Evolutionary conservation across 2,329 filamentous ascomycete genomes (phyloP).

Genomic region (Venturia nashicola): DNA sequence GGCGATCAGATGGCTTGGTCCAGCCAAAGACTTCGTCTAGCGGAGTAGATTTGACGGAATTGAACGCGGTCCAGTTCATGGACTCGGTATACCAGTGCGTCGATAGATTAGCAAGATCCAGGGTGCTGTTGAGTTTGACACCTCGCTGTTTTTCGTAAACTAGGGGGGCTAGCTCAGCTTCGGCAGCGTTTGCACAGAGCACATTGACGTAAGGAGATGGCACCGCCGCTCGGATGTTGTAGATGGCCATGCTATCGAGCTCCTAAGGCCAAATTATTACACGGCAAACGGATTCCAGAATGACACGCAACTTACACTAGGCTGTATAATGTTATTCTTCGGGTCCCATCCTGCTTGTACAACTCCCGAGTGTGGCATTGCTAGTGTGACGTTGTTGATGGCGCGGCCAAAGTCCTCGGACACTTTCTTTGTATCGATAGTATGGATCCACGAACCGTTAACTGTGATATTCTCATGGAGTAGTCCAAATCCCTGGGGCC

Average conservation of each 20-base stretch:
- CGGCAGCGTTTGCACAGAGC: conserved; percentile 55
- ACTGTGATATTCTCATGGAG: conserved; percentile 64
- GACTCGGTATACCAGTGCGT: not conserved
- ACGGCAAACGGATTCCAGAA: not conserved
- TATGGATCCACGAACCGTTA: conserved; percentile 55
- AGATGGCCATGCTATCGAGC: conserved; percentile 52
- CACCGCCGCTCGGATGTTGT: conserved; percentile 54
- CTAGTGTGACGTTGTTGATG: conserved; percentile 65
- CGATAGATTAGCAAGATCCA: not conserved
- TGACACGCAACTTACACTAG: conserved; percentile 31
- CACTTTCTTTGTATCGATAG: conserved; percentile 39
- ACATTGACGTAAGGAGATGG: conserved; percentile 61
- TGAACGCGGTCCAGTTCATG: conserved; percentile 23
- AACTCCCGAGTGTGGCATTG: conserved; percentile 63
- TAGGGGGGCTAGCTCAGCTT: conserved; percentile 48
- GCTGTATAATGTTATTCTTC: conserved; percentile 57
- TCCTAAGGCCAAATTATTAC: conserved; percentile 18
- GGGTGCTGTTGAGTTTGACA: conserved; percentile 7
- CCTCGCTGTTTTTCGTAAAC: conserved; percentile 37
- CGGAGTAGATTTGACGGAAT: conserved; percentile 38
- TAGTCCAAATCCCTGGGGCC: conserved; percentile 50
- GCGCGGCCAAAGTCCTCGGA: conserved; percentile 40
- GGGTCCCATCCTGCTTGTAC: conserved; percentile 50
- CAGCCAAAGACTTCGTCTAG: conserved; percentile 63
- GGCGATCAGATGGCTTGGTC: conserved; percentile 28